Conservation (phyloP, 2,329 filamentous ascomycete genomes). For the Colletotrichum lindemuthianum region DNA sequence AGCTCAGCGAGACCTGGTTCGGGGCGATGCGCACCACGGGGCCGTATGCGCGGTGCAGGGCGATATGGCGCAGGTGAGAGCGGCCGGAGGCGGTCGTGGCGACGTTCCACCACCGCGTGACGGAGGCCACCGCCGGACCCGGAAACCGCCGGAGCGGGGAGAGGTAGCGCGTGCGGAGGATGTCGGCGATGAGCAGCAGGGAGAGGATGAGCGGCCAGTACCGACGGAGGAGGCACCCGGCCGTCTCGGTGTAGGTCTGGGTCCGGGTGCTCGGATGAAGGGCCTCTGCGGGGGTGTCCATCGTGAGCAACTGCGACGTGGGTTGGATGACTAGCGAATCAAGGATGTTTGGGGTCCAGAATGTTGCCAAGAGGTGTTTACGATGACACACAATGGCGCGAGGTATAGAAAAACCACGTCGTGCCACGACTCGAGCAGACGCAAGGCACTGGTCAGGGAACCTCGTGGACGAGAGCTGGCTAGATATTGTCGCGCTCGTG, state of each 20-base stretch:
- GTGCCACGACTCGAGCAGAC: not conserved
- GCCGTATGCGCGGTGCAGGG: constrained; percentile 48
- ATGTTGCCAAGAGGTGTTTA: too few species aligned
- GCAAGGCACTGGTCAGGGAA: not conserved
- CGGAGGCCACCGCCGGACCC: constrained; percentile 73
- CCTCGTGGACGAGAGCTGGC: not conserved
- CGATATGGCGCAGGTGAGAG: constrained; percentile 55
- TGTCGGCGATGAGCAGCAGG: constrained; percentile 48
- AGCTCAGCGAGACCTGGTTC: constrained; percentile 49
- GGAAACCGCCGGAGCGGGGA: constrained; percentile 76
- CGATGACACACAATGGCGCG: too few species aligned
- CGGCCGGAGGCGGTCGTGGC: constrained; percentile 48
- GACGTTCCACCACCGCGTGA: constrained; percentile 54
- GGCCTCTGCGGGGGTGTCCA: constrained; percentile 4
- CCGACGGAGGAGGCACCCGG: constrained; percentile 5
- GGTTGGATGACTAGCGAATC: not conserved
- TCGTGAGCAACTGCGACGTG: not conserved
- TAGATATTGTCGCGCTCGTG: constrained; percentile 3
- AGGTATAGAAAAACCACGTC: not conserved
- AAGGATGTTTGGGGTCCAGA: too few species aligned
- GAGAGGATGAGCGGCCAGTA: constrained; percentile 54
- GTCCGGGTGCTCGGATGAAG: not conserved
- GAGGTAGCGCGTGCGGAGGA: constrained; percentile 58
- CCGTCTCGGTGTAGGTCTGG: constrained; percentile 17
- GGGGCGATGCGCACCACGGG: constrained; percentile 46